Evolutionary conservation across 805 yeast genomes (phyloP), one percentile per base, ranked within the genome.

Genomic region (Starmerella vaccinii): DNA sequence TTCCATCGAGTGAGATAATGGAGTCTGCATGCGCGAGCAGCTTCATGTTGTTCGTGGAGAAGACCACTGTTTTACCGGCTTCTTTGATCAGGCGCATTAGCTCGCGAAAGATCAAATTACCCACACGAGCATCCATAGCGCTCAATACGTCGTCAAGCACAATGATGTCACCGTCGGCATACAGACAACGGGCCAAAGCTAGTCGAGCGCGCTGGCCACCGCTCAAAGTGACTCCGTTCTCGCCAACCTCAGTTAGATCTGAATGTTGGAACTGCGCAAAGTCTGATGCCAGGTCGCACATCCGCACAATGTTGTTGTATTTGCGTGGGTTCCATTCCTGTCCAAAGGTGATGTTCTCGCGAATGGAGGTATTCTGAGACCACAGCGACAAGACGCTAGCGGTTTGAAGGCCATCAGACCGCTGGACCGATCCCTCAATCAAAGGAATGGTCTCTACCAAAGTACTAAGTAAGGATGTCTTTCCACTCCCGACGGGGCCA

Each of bases 161-260:
- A 13, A 83, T 69, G 39, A 84, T 75, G 54, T 82, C 86, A 18
- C 74, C 70, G 39, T 76, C 71, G 16, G 78, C 75, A 59, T 86
- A 85, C 1, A 82, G 83, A 1, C 92, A 83, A 59, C 95, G 74
- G 1, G 95, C 95, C 49, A 85, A 70, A 59, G 78, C 80, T 53
- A 85, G 79, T 63, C 95, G 75, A 0, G 94, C 90, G 68, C 85
- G 85, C 63, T 86, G 95, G 42, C 95, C 95, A 48, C 95, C 95
- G 9, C 92, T 83, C 38, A 86, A 68, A 0, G 90, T 86, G 46
- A 86, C 82, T 60, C 95, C 95, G 57, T 87, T 74, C 62, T 86
- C 95, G 54, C 95, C 95, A 58, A 86, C 82, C 65, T 86, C 94
- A 10, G 57, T 54, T n/a, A 24, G 29, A 24, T 57, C 60, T 4